phyloP scores from a whole-genome alignment of 352 stramenopile species.

The Phytophthora chlamydospora region DNA sequence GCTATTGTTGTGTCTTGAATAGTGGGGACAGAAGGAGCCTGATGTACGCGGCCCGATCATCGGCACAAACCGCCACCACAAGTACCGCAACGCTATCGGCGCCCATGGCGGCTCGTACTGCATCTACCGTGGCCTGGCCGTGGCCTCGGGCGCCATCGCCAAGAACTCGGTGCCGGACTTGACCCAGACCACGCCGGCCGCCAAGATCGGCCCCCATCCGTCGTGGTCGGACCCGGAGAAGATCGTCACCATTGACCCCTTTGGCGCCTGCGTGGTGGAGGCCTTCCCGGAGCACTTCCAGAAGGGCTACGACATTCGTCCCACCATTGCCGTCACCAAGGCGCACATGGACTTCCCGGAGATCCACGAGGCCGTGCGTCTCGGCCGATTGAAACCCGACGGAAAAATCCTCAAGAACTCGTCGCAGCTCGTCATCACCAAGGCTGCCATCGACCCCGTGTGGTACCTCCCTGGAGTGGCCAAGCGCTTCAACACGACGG shows the following conservation, averaged over 20 bases:
- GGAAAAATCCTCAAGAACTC: constrained; percentile 95
- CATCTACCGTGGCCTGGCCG: constrained; percentile 98
- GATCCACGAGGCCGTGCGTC: constrained; percentile 95
- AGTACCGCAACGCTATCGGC: constrained; percentile 98
- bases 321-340: constrained; percentile 96
- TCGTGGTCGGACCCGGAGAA: constrained; percentile 97
- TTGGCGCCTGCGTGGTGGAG: constrained; percentile 80
- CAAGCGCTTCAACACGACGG: constrained; percentile 97
- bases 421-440: constrained; percentile 93
- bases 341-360: constrained; percentile 99
- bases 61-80: constrained; percentile 95
- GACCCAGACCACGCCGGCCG: constrained; percentile 94
- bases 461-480: constrained; percentile 99
- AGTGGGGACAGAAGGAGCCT: constrained; percentile 93
- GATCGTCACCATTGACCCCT: constrained; percentile 85
- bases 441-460: constrained; percentile 98
- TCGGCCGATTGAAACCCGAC: constrained; percentile 95
- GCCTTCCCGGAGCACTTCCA: constrained; percentile 94
- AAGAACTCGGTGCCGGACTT: constrained; percentile 80
- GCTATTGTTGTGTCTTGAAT: constrained; percentile 29
- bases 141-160: constrained; percentile 77
- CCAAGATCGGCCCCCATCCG: constrained; percentile 96
- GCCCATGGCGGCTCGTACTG: constrained; percentile 98
- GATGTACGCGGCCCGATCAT: constrained; percentile 94
- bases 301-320: constrained; percentile 98